Base-by-base conservation (phyloP, 2,329 filamentous ascomycete species). In the Talaromyces funiculosus region DNA sequence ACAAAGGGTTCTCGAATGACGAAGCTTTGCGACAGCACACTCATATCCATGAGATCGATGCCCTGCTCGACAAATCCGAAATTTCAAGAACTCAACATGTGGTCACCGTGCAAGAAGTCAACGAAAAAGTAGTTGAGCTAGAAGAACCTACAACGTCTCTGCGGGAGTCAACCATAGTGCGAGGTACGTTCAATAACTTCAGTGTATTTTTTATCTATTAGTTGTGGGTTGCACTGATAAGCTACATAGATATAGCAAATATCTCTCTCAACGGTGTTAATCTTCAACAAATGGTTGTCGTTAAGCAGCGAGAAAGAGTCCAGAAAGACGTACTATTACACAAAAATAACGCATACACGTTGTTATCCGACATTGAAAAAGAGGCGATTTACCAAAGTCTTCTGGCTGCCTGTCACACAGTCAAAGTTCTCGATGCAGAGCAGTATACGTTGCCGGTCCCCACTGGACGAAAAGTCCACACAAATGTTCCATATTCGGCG, bases 1-100 rank as follows among this genome's bases (percentile, higher is more conserved):
- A 29, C 20, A 60, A 60, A 37, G 57, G 37, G 20, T 53, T 60
- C 16, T 18, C 10, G 5, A 45, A 2, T n/a, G 16, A 53, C 3
- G 26, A 60, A 60, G 57, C 33, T 22, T 9, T 53, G 18, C 22
- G 16, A 18, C 45, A 59, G 16, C 47, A 59, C 35, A n/a, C 38
- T 22, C 38, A 18, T 18, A 26, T 54, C 7, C 54, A 57, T 33
- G 6, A 4, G 20, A 14, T 20, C 37, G 26, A 42, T 24, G 42
- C 40, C 1, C 24, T 43, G 2, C 8, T 26, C n/a, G 16, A 55
- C 1, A 55, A 8, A 1, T 6, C 53, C 18, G 10, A n/a, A 10
- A 24, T n/a, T 8, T 40, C 33, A 14, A 55, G n/a, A 20, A 10
- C 20, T 35, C n/a, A 51, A 5, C 18, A 20, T 8, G 5, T 33